These are phyloP conservation scores for Fusarium sp. DNA, from an alignment of 2,329 filamentous ascomycete species.

Conservation along the genomic window DNA sequence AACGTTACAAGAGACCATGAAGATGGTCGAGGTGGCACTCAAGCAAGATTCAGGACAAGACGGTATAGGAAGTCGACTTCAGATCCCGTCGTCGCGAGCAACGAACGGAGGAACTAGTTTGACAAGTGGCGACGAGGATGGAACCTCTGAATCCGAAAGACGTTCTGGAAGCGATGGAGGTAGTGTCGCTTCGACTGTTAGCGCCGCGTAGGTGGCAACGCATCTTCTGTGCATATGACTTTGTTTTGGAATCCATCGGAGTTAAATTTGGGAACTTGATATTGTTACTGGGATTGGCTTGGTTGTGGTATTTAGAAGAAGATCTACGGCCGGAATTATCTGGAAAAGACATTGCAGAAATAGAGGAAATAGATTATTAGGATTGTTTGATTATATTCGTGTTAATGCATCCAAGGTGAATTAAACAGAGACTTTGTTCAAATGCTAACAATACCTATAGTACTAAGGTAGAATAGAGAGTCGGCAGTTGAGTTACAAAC, in stretches of 20 bases:
- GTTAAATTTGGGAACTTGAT: slow-evolving; percentile 26
- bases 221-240: slow-evolving; percentile 14
- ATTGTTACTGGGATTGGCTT: slow-evolving; percentile 15
- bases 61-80: slow-evolving; percentile 48
- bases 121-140: slow-evolving; percentile 51
- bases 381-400: not conserved
- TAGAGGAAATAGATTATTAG: slow-evolving; percentile 5
- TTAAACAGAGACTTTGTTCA: no score
- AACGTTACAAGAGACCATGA: slow-evolving; percentile 79
- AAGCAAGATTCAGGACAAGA: slow-evolving; percentile 49
- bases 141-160: slow-evolving; percentile 52
- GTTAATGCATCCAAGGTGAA: not conserved
- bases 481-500: not conserved
- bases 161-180: slow-evolving; percentile 54
- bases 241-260: slow-evolving; percentile 18
- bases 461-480: not conserved
- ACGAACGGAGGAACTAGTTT: slow-evolving; percentile 49
- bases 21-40: slow-evolving; percentile 63
- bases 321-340: not conserved
- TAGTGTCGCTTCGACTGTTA: slow-evolving; percentile 53
- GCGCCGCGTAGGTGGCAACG: slow-evolving; percentile 39
- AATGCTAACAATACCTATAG: no score
- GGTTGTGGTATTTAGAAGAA: not conserved
- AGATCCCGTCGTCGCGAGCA: slow-evolving; percentile 48
- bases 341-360: not conserved